Conservation (phyloP, 108 stramenopile genomes). For the Chaetoceros tenuissimus region DNA sequence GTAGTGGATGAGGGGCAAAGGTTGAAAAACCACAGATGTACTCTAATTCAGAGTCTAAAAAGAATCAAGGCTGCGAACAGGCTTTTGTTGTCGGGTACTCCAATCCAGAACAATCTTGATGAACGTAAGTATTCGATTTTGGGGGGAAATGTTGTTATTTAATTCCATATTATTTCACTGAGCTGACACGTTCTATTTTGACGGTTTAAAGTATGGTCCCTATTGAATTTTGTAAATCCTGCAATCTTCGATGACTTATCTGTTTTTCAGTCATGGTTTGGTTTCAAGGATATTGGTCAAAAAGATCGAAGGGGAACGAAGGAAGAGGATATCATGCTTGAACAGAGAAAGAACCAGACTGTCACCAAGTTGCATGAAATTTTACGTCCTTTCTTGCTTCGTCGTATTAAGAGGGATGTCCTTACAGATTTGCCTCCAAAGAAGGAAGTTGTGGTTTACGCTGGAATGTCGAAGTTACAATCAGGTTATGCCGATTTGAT, state of each 20-base stretch:
- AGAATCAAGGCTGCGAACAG: slow-evolving; percentile 74
- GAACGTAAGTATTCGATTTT: background rate
- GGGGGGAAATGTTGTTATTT: background rate
- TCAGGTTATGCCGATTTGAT: slow-evolving; percentile 74
- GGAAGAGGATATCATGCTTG: slow-evolving; percentile 82
- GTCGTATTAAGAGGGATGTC: slow-evolving; percentile 91
- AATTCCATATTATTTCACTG: background rate
- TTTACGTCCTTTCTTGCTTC: slow-evolving; percentile 92
- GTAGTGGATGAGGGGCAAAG: slow-evolving; percentile 99
- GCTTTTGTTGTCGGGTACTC: slow-evolving; percentile 94
- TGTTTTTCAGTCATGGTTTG: slow-evolving; percentile 97
- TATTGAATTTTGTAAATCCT: slow-evolving; percentile 98
- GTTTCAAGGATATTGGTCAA: slow-evolving; percentile 95
- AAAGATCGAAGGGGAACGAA: slow-evolving; percentile 71
- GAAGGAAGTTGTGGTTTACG: slow-evolving; percentile 94
- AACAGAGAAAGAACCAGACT: slow-evolving; percentile 83
- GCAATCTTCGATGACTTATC: slow-evolving; percentile 94
- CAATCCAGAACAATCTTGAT: slow-evolving; percentile 79
- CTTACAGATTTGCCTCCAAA: slow-evolving; percentile 89
- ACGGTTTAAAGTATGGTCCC: slow-evolving; percentile 93
- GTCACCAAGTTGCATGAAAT: slow-evolving; percentile 96
- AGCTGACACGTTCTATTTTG: slow-evolving; percentile 22
- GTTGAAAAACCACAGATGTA: slow-evolving; percentile 94
- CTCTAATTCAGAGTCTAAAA: slow-evolving; percentile 87
- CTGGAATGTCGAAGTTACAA: slow-evolving; percentile 89